Evolutionary conservation across 1,139 yeast species (phyloP).

Genomic region (Pichia sp.): DNA sequence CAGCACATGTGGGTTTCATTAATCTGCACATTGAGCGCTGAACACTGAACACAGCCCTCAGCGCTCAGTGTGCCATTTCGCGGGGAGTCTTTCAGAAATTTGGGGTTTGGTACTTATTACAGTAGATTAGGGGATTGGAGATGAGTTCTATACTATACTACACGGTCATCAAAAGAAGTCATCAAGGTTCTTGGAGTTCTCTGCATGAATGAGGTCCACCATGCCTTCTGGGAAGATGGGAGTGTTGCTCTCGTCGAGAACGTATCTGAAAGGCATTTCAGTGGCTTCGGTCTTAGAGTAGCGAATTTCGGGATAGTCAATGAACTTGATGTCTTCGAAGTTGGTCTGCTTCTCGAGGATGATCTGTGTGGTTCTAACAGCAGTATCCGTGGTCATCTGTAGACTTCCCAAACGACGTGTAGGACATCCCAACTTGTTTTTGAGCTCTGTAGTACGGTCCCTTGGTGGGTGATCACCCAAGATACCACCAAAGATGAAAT

Average conservation of each 20-base stretch:
- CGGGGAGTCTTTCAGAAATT: too few species aligned
- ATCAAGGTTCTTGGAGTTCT: conserved; percentile 72
- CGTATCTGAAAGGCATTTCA: conserved; percentile 96
- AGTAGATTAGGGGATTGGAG: too few species aligned
- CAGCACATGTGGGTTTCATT: too few species aligned
- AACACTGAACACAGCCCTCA: too few species aligned
- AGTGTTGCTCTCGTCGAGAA: conserved; percentile 50
- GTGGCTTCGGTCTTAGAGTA: conserved; percentile 86
- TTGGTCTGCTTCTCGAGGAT: conserved; percentile 48
- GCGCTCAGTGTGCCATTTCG: too few species aligned
- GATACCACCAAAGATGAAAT: conserved; percentile 93
- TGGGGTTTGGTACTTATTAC: too few species aligned
- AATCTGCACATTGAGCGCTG: too few species aligned
- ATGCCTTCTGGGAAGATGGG: conserved; percentile 92
- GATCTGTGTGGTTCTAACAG: conserved; percentile 80
- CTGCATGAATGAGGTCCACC: conserved; percentile 78
- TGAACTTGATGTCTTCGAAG: conserved; percentile 70
- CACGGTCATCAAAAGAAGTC: conserved; percentile 44
- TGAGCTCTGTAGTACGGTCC: conserved; percentile 86
- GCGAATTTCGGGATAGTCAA: conserved; percentile 91
- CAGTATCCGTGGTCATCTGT: conserved; percentile 98
- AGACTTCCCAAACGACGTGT: conserved; percentile 81
- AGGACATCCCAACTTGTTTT: conserved; percentile 68
- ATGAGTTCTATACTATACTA: too few species aligned
- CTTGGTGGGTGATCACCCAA: conserved; percentile 96